Evolutionary conservation across 176 grass and related monocot species (phyloP).

Genomic region (Lolium perenne): DNA sequence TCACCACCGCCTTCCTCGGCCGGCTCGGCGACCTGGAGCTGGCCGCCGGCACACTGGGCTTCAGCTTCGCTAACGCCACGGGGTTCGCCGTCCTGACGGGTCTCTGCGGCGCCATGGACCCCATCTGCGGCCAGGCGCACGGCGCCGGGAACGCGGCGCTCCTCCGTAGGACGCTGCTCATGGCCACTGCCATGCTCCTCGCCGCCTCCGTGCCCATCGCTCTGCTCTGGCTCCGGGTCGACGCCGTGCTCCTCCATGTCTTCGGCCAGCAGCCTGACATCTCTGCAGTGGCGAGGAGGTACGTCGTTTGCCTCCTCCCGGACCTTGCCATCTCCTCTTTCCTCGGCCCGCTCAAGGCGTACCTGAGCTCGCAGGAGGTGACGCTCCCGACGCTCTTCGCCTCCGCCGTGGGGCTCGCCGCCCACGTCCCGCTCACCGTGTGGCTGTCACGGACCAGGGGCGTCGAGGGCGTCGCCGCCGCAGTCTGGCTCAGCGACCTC

Average conservation of each 20-base stretch:
- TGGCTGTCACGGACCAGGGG: slow-evolving; percentile 57
- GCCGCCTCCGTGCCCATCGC: slow-evolving; percentile 64
- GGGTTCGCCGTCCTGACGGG: slow-evolving; percentile 86
- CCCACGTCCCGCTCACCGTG: slow-evolving; percentile 70
- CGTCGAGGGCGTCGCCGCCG: slow-evolving; percentile 63
- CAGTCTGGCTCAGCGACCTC: slow-evolving; percentile 80
- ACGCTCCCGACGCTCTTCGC: slow-evolving; percentile 72
- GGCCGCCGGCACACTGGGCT: slow-evolving; percentile 75
- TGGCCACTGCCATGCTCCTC: slow-evolving; percentile 62
- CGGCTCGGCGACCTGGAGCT: slow-evolving; percentile 76
- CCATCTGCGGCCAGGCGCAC: slow-evolving; percentile 93
- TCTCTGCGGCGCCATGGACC: slow-evolving; percentile 86
- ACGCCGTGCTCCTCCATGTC: slow-evolving; percentile 55
- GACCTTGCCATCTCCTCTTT: slow-evolving; percentile 71
- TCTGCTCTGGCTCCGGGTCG: slow-evolving; percentile 74
- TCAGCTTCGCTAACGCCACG: slow-evolving; percentile 88
- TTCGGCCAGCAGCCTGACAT: slow-evolving; percentile 85
- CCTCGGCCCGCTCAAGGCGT: slow-evolving; percentile 76
- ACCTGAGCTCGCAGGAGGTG: slow-evolving; percentile 79
- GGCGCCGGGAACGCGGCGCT: slow-evolving; percentile 74
- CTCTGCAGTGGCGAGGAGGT: slow-evolving; percentile 47
- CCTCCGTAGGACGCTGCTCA: slow-evolving; percentile 67
- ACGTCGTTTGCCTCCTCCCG: slow-evolving; percentile 61
- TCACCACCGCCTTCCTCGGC: slow-evolving; percentile 82
- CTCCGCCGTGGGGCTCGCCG: slow-evolving; percentile 55